Evolutionary conservation across 1,139 yeast species (phyloP).

Genomic region (Hanseniaspora gamundiae): DNA sequence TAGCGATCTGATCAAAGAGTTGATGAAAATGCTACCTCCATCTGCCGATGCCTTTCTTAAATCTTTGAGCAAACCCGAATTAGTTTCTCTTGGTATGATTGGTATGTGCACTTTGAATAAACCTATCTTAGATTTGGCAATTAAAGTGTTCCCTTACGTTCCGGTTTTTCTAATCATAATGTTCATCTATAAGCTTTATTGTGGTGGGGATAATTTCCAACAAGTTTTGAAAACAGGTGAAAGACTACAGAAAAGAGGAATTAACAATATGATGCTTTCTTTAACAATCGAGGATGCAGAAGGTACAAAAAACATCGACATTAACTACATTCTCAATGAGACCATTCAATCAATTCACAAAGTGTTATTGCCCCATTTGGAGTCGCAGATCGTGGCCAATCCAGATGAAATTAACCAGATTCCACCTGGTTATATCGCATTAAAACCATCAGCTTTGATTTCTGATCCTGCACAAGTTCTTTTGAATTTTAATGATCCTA

Average conservation of each 20-base stretch:
- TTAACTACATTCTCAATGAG: constrained; percentile 50
- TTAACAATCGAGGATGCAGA: constrained; percentile 90
- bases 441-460: constrained; percentile 87
- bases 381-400: constrained; percentile 16
- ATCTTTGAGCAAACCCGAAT: constrained; percentile 25
- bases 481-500: constrained; percentile 44
- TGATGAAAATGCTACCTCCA: constrained; percentile 12
- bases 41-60: constrained; percentile 22
- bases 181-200: constrained; percentile 70
- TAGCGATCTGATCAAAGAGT: not conserved
- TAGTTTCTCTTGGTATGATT: constrained; percentile 51
- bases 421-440: constrained; percentile 77
- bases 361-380: constrained; percentile 61
- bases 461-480: constrained; percentile 67
- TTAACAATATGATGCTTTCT: constrained; percentile 87
- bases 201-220: constrained; percentile 75
- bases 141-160: constrained; percentile 58
- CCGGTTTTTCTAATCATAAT: constrained; percentile 62
- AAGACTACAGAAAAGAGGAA: constrained; percentile 56
- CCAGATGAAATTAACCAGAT: constrained; percentile 44
- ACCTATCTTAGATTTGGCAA: constrained; percentile 45
- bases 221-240: constrained; percentile 65
- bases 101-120: constrained; percentile 58
- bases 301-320: constrained; percentile 51
- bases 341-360: constrained; percentile 57